Conservation (phyloP, 1,284 basidiomycete genomes). For the Ustilago nuda region DNA sequence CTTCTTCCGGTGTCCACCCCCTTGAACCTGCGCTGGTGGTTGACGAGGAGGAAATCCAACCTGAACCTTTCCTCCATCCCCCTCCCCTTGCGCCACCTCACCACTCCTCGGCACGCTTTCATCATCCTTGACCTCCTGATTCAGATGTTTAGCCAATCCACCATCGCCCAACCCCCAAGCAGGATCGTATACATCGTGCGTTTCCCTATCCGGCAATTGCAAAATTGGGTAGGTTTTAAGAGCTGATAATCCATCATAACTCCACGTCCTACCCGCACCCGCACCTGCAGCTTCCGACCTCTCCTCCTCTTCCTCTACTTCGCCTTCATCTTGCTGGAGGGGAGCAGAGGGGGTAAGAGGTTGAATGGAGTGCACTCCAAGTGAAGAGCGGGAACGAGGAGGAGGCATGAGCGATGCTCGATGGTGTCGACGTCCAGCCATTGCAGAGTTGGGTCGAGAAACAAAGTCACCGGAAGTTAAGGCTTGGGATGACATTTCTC, state of each 20-base stretch:
- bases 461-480: slow-evolving; percentile 44
- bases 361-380: slow-evolving; percentile 31
- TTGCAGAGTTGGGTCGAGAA: slow-evolving; percentile 39
- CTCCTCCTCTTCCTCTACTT: not conserved
- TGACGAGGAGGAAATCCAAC: not conserved
- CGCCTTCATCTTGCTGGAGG: slow-evolving; percentile 5
- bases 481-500: slow-evolving; percentile 57
- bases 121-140: not conserved
- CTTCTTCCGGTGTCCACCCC: slow-evolving; percentile 44
- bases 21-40: slow-evolving; percentile 18
- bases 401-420: slow-evolving; percentile 44
- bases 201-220: slow-evolving; percentile 55
- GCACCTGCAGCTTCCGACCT: slow-evolving; percentile 7
- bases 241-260: slow-evolving; percentile 52
- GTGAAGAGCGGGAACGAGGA: slow-evolving; percentile 38
- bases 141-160: slow-evolving; percentile 37
- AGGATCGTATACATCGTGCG: slow-evolving; percentile 60
- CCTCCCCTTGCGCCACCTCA: not conserved
- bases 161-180: slow-evolving; percentile 52
- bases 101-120: too few relatives aligned
- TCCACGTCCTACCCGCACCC: slow-evolving; percentile 37
- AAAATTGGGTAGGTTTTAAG: slow-evolving; percentile 61
- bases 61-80: slow-evolving; percentile 1
- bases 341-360: slow-evolving; percentile 12
- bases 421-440: slow-evolving; percentile 33